Evolutionary conservation across 148 eudicot species (phyloP).

Genomic region (Vaccinium darrowii): DNA sequence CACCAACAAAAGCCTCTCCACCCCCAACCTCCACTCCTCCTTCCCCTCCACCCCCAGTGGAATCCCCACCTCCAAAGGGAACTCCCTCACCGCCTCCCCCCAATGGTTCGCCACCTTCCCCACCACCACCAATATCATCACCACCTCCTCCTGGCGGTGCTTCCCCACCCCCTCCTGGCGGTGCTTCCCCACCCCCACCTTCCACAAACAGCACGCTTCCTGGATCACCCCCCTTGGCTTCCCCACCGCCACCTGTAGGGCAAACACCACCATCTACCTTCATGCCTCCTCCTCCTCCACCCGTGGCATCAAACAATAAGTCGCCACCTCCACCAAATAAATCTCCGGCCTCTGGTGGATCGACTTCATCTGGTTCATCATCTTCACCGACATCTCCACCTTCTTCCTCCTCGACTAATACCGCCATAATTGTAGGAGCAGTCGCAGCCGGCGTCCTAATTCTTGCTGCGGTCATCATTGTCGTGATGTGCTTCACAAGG

Average conservation of each 20-base stretch:
- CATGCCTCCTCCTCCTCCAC: not conserved
- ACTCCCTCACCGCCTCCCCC: conserved; percentile 9
- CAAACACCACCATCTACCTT: not conserved
- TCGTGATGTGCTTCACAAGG: conserved; percentile 11
- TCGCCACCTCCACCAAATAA: conserved; percentile 8
- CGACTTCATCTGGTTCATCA: not conserved
- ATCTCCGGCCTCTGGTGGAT: not conserved
- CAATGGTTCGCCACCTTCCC: not conserved
- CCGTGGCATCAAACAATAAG: not conserved
- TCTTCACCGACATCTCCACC: not conserved
- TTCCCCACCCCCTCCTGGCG: conserved; percentile 6
- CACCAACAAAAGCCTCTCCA: conserved; percentile 12
- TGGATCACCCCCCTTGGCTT: not conserved
- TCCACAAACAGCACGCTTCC: not conserved
- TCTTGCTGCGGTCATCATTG: conserved; percentile 16
- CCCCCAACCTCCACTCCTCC: conserved; percentile 4
- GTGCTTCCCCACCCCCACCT: conserved; percentile 1
- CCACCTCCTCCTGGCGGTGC: conserved; percentile 4
- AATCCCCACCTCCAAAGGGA: conserved; percentile 21
- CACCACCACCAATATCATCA: conserved; percentile 14
- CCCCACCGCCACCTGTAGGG: not conserved
- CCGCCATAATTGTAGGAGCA: conserved; percentile 16
- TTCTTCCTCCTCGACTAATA: conserved; percentile 6
- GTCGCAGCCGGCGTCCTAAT: conserved; percentile 23
- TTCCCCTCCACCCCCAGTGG: not conserved